These are phyloP conservation scores for Barbarea vulgaris DNA, from an alignment of 345 rosid species.

Conservation along the genomic window DNA sequence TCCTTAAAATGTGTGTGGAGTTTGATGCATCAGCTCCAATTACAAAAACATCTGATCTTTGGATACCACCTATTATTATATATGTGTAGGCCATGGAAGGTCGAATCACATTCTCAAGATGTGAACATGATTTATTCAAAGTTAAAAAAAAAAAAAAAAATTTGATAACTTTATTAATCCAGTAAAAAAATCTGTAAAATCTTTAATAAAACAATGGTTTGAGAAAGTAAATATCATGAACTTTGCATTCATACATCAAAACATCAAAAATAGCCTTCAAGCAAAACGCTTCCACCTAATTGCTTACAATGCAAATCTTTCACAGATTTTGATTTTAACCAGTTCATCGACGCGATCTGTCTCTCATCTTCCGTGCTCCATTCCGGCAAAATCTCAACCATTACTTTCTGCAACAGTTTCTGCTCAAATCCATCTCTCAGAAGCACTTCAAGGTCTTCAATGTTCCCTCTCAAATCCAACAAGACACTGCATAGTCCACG, in stretches of 20 bases:
- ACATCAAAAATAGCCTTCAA: constrained; percentile 60
- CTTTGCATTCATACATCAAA: constrained; percentile 18
- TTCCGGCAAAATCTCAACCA: constrained; percentile 64
- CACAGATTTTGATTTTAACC: constrained; percentile 46
- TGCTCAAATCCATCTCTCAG: constrained; percentile 53
- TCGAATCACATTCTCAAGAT: constrained; percentile 23
- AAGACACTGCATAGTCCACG: constrained; percentile 63
- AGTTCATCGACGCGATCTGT: constrained; percentile 28
- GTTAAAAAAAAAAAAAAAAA: not conserved
- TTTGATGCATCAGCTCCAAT: not conserved
- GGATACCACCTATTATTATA: not conserved
- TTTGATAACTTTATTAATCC: not conserved
- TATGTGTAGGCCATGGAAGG: constrained; percentile 18
- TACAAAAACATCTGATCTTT: not conserved
- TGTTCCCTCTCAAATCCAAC: constrained; percentile 64
- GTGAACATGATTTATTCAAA: not conserved
- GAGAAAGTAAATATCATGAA: not conserved
- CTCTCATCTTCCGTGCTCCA: constrained; percentile 46
- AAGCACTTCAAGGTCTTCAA: constrained; percentile 55
- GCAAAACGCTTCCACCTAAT: constrained; percentile 48
- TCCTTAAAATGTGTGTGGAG: not conserved
- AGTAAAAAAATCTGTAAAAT: not conserved
- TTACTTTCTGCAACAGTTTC: constrained; percentile 55
- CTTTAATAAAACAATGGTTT: constrained; percentile 5
- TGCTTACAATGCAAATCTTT: constrained; percentile 51